Base-by-base conservation (phyloP, 108 stramenopile genomes). In the Fragilaria crotonensis region DNA sequence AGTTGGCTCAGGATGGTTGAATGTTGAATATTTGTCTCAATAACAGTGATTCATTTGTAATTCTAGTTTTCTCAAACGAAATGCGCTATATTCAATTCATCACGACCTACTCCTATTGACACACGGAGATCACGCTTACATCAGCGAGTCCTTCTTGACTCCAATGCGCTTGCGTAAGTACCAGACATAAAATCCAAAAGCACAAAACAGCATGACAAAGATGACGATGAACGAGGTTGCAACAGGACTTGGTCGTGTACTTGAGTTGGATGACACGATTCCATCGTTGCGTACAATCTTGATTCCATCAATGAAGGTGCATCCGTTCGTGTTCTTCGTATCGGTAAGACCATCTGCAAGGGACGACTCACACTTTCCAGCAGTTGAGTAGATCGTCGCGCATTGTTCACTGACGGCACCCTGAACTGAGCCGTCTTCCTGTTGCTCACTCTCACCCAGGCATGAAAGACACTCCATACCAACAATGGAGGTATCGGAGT, bases 231-330 rank as follows among this genome's bases (percentile, higher is more conserved):
- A 78, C 29, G 67, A 59, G 25, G 73, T 80, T 2, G 74, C 62
- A 29, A 62, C 59, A 30, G 70, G 68, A 54, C 52, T 69, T 18
- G 65, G 31, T 14, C 36, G 7, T n/a, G n/a, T n/a, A 21, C 63
- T 54, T 20, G 56, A 45, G 0, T 33, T 33, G n/a, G 20, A 48
- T 11, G 28, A 33, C 18, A 66, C 54, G 1, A 62, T 33, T 46
- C 69, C 63, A 46, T 65, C 46, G 4, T 22, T n/a, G 21, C 82
- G 67, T 18, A 74, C 70, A 50, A 87, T 79, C 67, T 77, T 81
- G 70, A 91, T 85, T 32, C 89, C 89, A 31, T 77, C 62, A 67
- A 91, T 85, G 72, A 79, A 91, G 61, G 67, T 81, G 67, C 89
- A 91, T 27, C 77, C 89, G 49, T 79, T 73, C 41, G 74, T 67